A percentile compares a stretch with the other conserved stretches of the same genome.
Conservation (phyloP, 768 basidiomycete genomes). For the Termitomyces sp. region DNA sequence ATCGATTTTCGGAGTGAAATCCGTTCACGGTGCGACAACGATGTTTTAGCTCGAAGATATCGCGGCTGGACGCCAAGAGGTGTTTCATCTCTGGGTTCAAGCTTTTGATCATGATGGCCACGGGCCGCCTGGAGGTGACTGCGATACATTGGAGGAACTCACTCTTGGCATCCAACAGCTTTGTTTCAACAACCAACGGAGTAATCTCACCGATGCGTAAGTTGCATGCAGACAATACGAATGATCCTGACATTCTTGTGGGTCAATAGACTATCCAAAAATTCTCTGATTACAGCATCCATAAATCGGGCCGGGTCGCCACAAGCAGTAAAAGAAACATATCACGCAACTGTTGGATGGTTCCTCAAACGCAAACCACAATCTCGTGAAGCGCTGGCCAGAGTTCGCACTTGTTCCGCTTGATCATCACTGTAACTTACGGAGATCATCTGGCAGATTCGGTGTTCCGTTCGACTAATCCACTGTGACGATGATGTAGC, state of each 20-base stretch:
- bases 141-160: slow-evolving; percentile 10
- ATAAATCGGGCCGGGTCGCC: slow-evolving; percentile 14
- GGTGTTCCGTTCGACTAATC: slow-evolving; percentile 18
- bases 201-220: slow-evolving; percentile 11
- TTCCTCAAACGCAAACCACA: slow-evolving; percentile 13
- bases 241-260: not conserved
- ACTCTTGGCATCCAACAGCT: slow-evolving; percentile 15
- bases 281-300: slow-evolving; percentile 8
- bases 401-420: slow-evolving; percentile 2
- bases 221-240: not conserved
- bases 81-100: slow-evolving; percentile 14
- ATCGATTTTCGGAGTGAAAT: not conserved
- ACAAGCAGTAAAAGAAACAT: slow-evolving; percentile 11
- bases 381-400: slow-evolving; percentile 10
- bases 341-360: slow-evolving; percentile 14
- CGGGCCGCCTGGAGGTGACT: slow-evolving; percentile 4
- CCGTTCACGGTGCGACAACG: not conserved
- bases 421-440: not conserved
- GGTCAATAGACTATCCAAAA: slow-evolving; percentile 9
- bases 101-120: slow-evolving; percentile 16
- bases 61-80: slow-evolving; percentile 13
- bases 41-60: slow-evolving; percentile 15
- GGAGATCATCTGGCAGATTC: slow-evolving; percentile 5
- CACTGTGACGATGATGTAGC: slow-evolving; percentile 22
- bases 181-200: slow-evolving; percentile 14